Percentiles rank a stretch among this genome's conserved stretches.
Evolutionary conservation across 1,284 basidiomycete species (phyloP).

Genomic region (Fomitopsis betulina): DNA sequence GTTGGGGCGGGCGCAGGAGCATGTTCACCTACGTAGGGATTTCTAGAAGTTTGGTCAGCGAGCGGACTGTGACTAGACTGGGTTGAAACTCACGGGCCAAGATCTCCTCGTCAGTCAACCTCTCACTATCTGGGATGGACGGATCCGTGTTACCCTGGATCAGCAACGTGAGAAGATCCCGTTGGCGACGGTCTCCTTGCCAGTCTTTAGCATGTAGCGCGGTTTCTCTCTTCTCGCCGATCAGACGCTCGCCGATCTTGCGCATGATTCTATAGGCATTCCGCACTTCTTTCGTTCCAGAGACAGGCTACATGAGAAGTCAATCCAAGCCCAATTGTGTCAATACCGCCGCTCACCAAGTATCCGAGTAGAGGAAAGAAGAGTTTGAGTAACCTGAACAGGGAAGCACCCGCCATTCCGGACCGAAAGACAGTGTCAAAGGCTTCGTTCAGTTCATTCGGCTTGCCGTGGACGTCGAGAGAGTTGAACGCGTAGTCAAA

Average conservation of each 20-base stretch:
- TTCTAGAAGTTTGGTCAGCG: conserved; percentile 1
- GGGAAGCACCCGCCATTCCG: not conserved
- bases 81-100: conserved; percentile 40
- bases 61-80: not conserved
- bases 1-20: not conserved
- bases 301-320: conserved; percentile 25
- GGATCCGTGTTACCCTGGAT: conserved; percentile 45
- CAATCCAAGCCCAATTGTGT: not conserved
- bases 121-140: conserved; percentile 37
- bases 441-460: conserved; percentile 37
- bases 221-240: conserved; percentile 36
- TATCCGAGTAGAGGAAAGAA: conserved; percentile 6
- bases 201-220: conserved; percentile 8
- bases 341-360: not conserved
- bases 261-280: conserved; percentile 26
- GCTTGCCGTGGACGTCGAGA: conserved; percentile 22
- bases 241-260: conserved; percentile 32
- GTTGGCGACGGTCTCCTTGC: conserved; percentile 13
- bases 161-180: conserved; percentile 30
- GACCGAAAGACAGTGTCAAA: conserved; percentile 25
- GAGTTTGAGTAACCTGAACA: conserved; percentile 1
- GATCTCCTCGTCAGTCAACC: conserved; percentile 50
- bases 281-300: conserved; percentile 15
- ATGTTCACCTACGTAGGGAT: conserved; percentile 21
- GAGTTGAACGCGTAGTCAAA: conserved; percentile 52